Evolutionary conservation across 2,329 filamentous ascomycete species (phyloP).

Genomic region (Pyricularia sp.): DNA sequence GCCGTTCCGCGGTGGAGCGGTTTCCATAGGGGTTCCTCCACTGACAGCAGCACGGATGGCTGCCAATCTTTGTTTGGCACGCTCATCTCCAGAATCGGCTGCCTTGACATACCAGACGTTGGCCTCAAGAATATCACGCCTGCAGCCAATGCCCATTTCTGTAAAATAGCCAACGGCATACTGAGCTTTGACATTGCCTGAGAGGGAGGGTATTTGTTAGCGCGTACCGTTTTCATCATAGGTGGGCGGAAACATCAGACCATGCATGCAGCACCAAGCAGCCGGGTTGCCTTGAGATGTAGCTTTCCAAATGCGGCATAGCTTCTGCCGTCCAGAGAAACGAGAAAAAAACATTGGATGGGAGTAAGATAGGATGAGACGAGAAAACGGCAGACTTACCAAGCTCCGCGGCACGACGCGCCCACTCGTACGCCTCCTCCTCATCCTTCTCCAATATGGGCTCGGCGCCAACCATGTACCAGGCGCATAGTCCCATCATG

Average conservation of each 20-base stretch:
- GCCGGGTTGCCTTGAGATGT: neutral
- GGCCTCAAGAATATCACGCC: slow-evolving; percentile 87
- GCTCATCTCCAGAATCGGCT: slow-evolving; percentile 82
- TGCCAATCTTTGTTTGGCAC: slow-evolving; percentile 76
- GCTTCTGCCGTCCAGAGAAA: neutral
- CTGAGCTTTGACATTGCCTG: slow-evolving; percentile 66
- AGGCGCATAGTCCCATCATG: slow-evolving; percentile 98
- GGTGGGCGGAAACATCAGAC: neutral
- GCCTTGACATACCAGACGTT: slow-evolving; percentile 98
- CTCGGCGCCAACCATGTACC: slow-evolving; percentile 94
- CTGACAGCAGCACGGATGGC: slow-evolving; percentile 78
- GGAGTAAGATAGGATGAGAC: neutral
- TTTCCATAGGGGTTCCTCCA: slow-evolving; percentile 47
- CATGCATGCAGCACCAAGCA: neutral
- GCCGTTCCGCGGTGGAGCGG: slow-evolving; percentile 38
- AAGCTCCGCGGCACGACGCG: slow-evolving; percentile 71
- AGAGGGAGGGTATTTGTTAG: slow-evolving; percentile 8
- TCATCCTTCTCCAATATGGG: slow-evolving; percentile 92
- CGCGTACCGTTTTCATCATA: neutral
- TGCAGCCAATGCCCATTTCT: slow-evolving; percentile 95
- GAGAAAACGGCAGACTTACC: slow-evolving; percentile 46
- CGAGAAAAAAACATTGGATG: neutral
- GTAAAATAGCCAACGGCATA: slow-evolving; percentile 97
- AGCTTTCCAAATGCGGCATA: no score
- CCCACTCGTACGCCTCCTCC: slow-evolving; percentile 95